These are phyloP conservation scores for Thielaviopsis punctulata DNA, from an alignment of 2,329 filamentous ascomycete species.

Conservation along the genomic window DNA sequence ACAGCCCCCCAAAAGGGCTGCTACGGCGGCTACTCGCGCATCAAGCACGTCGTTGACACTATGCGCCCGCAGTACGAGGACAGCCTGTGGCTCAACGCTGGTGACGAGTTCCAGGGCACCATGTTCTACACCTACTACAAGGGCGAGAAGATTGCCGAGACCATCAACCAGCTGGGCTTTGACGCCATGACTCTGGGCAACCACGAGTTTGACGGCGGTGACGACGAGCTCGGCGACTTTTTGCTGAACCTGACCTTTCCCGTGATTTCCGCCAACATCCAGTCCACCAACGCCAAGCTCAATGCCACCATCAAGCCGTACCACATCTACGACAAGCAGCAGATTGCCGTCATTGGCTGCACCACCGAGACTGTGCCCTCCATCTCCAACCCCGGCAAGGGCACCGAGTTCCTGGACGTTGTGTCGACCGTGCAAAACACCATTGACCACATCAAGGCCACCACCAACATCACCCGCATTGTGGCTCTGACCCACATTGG, in stretches of 20 bases:
- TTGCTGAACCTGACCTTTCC: slow-evolving; percentile 48
- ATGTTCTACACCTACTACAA: slow-evolving; percentile 51
- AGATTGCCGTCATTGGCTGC: slow-evolving; percentile 45
- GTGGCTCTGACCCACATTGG: slow-evolving; percentile 51
- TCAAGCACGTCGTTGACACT: slow-evolving; percentile 42
- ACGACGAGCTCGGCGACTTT: slow-evolving; percentile 44
- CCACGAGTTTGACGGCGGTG: slow-evolving; percentile 49
- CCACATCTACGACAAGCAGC: slow-evolving; percentile 43
- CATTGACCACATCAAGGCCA: slow-evolving; percentile 42
- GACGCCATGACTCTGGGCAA: slow-evolving; percentile 52
- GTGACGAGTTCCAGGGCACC: slow-evolving; percentile 55
- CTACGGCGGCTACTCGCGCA: slow-evolving; percentile 46
- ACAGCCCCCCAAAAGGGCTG: slow-evolving; percentile 37
- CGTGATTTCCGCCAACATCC: slow-evolving; percentile 44
- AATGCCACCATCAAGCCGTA: slow-evolving; percentile 49
- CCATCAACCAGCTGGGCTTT: slow-evolving; percentile 47
- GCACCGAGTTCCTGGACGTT: slow-evolving; percentile 40
- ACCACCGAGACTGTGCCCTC: slow-evolving; percentile 41
- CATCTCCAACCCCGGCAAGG: slow-evolving; percentile 40
- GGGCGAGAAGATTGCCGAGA: slow-evolving; percentile 50
- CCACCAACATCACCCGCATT: slow-evolving; percentile 45
- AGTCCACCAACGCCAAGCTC: slow-evolving; percentile 39
- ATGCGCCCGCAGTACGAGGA: slow-evolving; percentile 40
- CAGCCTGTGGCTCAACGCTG: slow-evolving; percentile 45
- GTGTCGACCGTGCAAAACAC: slow-evolving; percentile 41